Evolutionary conservation across 768 basidiomycete species (phyloP).

Genomic region (Daedaleopsis nitida): DNA sequence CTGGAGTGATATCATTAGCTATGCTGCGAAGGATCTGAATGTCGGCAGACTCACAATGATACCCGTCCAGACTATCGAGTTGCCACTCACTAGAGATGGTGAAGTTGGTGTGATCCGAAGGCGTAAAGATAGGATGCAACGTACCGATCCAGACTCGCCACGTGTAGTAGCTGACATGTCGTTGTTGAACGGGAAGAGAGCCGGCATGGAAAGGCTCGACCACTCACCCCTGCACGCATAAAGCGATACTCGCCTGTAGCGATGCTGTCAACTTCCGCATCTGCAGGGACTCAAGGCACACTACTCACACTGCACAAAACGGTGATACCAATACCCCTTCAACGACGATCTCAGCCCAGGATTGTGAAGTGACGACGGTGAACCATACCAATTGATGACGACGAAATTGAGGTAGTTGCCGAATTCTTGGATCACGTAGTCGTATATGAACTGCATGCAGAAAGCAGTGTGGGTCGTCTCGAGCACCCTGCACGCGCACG

Average conservation of each 20-base stretch:
- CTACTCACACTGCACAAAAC: conserved; percentile 1
- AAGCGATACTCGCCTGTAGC: conserved; percentile 1
- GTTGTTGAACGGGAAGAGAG: not conserved
- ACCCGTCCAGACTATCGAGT: not conserved
- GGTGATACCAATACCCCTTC: conserved; percentile 1
- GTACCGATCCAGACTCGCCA: conserved; percentile 5
- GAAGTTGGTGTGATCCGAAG: not conserved
- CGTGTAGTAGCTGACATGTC: not conserved
- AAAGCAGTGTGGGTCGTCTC: conserved; percentile 1
- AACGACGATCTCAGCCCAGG: not conserved
- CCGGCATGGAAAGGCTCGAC: not conserved
- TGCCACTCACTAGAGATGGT: not conserved
- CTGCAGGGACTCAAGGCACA: not conserved
- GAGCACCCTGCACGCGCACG: not conserved
- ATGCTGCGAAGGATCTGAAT: not conserved
- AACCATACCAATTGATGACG: not conserved
- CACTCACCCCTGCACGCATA: conserved; percentile 2
- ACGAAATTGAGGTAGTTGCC: conserved; percentile 1
- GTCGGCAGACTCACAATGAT: not conserved
- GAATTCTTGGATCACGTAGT: not conserved
- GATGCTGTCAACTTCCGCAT: not conserved
- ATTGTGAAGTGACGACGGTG: not conserved
- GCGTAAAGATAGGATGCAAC: not conserved
- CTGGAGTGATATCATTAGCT: not conserved
- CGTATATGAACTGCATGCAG: conserved; percentile 5